Evolutionary conservation across 805 yeast species (phyloP).

Genomic region (Candida tammaniensis): DNA sequence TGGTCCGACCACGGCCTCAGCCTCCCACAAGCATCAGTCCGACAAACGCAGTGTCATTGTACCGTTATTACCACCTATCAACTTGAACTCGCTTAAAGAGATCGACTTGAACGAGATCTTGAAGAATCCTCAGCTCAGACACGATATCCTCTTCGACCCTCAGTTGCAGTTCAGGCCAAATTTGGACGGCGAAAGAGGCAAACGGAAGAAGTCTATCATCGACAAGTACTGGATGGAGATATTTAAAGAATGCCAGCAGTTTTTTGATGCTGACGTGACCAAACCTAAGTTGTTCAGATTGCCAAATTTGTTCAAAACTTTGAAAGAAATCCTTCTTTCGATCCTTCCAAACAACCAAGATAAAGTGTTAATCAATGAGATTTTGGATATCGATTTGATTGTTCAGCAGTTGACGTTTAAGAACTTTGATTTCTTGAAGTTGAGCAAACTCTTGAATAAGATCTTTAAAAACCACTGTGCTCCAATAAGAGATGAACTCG

Average conservation of each 20-base stretch:
- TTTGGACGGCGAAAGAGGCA: conserved; percentile 86
- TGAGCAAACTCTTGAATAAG: conserved; percentile 71
- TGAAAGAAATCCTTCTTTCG: conserved; percentile 70
- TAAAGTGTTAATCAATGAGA: conserved; percentile 60
- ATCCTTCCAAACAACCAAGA: conserved; percentile 77
- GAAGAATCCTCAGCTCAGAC: conserved; percentile 88
- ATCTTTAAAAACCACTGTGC: conserved; percentile 90
- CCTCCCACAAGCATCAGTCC: not conserved
- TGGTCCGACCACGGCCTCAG: too few relatives aligned
- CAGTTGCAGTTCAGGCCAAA: conserved; percentile 89
- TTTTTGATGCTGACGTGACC: conserved; percentile 15
- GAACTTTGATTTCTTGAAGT: conserved; percentile 67
- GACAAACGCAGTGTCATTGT: conserved; percentile 10
- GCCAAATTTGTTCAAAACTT: conserved; percentile 72
- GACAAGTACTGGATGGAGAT: conserved; percentile 85
- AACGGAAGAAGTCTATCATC: conserved; percentile 68
- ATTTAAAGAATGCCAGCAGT: conserved; percentile 59
- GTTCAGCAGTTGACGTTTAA: conserved; percentile 72
- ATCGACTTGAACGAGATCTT: conserved; percentile 85
- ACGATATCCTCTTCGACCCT: conserved; percentile 90
- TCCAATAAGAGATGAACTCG: conserved; percentile 92
- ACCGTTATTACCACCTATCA: conserved; percentile 76
- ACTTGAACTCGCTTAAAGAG: conserved; percentile 75
- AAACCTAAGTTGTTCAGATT: conserved; percentile 40
- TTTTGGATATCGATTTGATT: conserved; percentile 72